Conservation (phyloP, 768 basidiomycete species). For the Cyclocybe aegerita region DNA sequence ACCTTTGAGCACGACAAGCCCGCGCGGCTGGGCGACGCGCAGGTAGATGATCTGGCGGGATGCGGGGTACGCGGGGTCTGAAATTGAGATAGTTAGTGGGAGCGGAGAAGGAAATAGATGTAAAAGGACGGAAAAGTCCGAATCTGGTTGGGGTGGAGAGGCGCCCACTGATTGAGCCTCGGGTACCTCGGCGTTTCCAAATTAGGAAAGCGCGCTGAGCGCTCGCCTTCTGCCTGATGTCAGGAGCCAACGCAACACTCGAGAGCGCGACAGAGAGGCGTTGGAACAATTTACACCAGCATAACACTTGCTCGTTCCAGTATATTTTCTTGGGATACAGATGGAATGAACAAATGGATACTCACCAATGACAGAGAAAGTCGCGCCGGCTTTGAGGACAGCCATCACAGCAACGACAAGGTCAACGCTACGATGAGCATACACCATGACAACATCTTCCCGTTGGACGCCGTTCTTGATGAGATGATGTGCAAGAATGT, state of each 20-base stretch:
- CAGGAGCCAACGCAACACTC: too few relatives aligned
- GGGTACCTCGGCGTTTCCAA: too few relatives aligned
- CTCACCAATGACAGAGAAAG: slow-evolving; percentile 95
- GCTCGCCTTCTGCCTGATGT: too few relatives aligned
- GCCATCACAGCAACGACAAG: slow-evolving; percentile 97
- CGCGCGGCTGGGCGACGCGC: slow-evolving; percentile 88
- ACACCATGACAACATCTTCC: slow-evolving; percentile 98
- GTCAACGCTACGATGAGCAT: slow-evolving; percentile 94
- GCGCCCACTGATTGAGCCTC: too few relatives aligned
- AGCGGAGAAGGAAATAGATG: too few relatives aligned
- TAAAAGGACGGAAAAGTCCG: too few relatives aligned
- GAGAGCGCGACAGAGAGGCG: neutral
- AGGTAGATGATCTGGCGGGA: slow-evolving; percentile 92
- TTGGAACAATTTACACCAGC: neutral
- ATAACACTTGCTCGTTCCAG: neutral
- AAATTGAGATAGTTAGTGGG: slow-evolving; percentile 1
- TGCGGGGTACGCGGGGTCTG: slow-evolving; percentile 96
- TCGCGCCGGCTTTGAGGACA: slow-evolving; percentile 91
- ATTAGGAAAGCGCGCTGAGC: too few relatives aligned
- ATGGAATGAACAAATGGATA: slow-evolving; percentile 6
- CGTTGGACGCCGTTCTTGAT: slow-evolving; percentile 82
- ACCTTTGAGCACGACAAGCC: slow-evolving; percentile 85
- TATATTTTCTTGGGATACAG: neutral
- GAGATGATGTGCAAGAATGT: slow-evolving; percentile 88
- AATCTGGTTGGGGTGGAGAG: too few relatives aligned